phyloP scores from a whole-genome alignment of 192 early-diverging fungal genomes.

The Backusella parvicylindrica region DNA sequence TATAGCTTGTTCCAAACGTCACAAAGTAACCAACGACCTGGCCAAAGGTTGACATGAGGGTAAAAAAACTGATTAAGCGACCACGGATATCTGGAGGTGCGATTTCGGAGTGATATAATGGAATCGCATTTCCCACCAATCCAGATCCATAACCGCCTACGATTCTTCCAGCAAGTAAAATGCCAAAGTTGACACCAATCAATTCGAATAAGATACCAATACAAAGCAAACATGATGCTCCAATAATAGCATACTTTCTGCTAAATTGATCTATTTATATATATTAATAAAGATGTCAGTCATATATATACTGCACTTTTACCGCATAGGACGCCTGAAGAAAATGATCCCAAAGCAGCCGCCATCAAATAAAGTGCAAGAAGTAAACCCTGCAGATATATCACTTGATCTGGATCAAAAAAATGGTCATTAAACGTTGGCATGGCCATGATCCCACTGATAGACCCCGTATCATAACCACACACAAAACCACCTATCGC shows the following conservation, averaged over 20 bases:
- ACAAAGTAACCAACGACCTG: constrained; percentile 58
- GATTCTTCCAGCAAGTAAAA: constrained; percentile 26
- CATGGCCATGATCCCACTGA: constrained; percentile 22
- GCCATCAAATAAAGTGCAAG: constrained; percentile 30
- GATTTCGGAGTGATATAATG: constrained; percentile 43
- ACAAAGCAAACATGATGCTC: constrained; percentile 58
- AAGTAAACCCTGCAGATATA: constrained; percentile 25
- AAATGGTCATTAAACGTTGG: constrained; percentile 5
- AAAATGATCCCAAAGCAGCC: constrained; percentile 29
- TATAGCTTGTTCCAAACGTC: constrained; percentile 39
- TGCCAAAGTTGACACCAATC: constrained; percentile 45
- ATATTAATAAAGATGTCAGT: not conserved
- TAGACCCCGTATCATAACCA: constrained; percentile 29
- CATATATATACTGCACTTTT: too few relatives aligned
- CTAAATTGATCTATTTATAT: constrained; percentile 36
- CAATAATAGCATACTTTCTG: constrained; percentile 67
- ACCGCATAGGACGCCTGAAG: constrained; percentile 27
- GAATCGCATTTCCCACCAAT: constrained; percentile 29
- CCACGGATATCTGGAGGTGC: constrained; percentile 86
- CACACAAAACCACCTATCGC: constrained; percentile 33
- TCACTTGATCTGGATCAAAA: not conserved
- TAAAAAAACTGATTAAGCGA: constrained; percentile 78
- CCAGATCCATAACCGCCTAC: constrained; percentile 34
- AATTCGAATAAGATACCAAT: constrained; percentile 75
- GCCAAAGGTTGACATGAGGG: constrained; percentile 88